A percentile compares a stretch with the other conserved stretches of the same genome.
Conservation (phyloP, 1,284 basidiomycete species). For the Trichosporon asahii region DNA sequence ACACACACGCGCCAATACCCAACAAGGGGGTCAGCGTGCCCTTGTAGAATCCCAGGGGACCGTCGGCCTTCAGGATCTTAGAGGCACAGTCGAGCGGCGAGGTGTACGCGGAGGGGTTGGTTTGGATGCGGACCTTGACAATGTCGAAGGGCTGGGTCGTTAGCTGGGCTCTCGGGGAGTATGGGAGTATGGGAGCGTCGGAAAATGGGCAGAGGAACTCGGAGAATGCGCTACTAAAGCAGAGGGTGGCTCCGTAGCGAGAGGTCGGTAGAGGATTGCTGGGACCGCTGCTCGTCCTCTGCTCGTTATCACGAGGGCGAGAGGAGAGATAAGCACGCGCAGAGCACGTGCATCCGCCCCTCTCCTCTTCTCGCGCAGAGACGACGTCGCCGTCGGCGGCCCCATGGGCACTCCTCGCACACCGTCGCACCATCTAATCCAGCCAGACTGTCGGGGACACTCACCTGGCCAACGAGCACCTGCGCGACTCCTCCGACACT, state of each 20-base stretch:
- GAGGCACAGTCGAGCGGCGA: conserved; percentile 86
- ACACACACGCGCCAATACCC: conserved; percentile 85
- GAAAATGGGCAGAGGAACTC: too few relatives aligned
- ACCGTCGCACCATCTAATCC: too few relatives aligned
- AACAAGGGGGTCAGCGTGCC: conserved; percentile 89
- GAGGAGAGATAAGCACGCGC: background rate
- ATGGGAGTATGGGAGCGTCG: too few relatives aligned
- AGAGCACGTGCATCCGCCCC: background rate
- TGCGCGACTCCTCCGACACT: conserved; percentile 85
- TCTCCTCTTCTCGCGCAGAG: background rate
- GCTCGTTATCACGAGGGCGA: too few relatives aligned
- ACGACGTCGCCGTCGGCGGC: too few relatives aligned
- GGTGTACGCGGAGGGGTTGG: conserved; percentile 78
- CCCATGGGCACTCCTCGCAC: too few relatives aligned
- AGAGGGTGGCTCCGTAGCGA: too few relatives aligned
- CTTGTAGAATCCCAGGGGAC: conserved; percentile 94
- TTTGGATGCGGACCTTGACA: conserved; percentile 94
- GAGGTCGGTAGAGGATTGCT: too few relatives aligned
- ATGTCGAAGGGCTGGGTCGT: conserved; percentile 74
- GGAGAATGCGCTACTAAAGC: too few relatives aligned
- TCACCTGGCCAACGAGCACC: conserved; percentile 78
- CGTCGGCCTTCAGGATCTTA: conserved; percentile 84
- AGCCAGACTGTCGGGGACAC: too few relatives aligned
- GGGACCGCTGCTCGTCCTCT: too few relatives aligned
- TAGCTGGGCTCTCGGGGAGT: too few relatives aligned